phyloP scores from a whole-genome alignment of 2,329 filamentous ascomycete genomes.

The Aspergillus puulaauensis region DNA sequence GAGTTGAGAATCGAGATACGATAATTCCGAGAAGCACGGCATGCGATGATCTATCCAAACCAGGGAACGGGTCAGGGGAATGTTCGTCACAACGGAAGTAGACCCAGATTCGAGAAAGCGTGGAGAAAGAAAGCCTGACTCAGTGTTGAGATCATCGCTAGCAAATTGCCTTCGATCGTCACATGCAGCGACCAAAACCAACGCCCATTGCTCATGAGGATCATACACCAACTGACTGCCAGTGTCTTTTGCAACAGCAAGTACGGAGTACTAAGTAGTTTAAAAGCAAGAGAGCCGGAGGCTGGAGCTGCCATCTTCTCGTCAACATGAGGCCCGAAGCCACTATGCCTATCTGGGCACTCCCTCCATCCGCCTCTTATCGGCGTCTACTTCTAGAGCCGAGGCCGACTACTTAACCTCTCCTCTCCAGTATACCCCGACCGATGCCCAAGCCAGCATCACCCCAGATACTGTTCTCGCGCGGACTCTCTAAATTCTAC shows the following conservation, averaged over 20 bases:
- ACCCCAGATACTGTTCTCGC: not conserved
- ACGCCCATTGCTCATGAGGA: too few species aligned
- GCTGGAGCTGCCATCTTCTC: too few species aligned
- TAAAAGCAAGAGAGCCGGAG: too few species aligned
- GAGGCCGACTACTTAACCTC: slow-evolving; percentile 3
- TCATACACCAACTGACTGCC: too few species aligned
- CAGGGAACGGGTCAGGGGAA: not conserved
- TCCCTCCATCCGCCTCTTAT: not conserved
- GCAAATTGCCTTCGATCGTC: too few species aligned
- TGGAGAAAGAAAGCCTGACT: not conserved
- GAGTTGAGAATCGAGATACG: not conserved
- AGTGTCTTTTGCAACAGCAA: too few species aligned
- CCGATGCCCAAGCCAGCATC: not conserved
- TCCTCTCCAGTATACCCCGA: not conserved
- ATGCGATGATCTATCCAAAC: not conserved
- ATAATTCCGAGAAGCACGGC: not conserved
- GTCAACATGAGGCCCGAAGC: too few species aligned
- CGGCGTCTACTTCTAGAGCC: slow-evolving; percentile 6
- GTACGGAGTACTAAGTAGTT: too few species aligned
- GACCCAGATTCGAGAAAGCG: not conserved
- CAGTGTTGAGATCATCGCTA: not conserved
- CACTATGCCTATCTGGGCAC: not conserved
- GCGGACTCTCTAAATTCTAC: slow-evolving; percentile 2
- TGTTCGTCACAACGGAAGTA: not conserved
- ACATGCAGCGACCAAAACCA: too few species aligned